phyloP scores from a whole-genome alignment of 2,329 filamentous ascomycete species.

The Clarireedia hainanense region DNA sequence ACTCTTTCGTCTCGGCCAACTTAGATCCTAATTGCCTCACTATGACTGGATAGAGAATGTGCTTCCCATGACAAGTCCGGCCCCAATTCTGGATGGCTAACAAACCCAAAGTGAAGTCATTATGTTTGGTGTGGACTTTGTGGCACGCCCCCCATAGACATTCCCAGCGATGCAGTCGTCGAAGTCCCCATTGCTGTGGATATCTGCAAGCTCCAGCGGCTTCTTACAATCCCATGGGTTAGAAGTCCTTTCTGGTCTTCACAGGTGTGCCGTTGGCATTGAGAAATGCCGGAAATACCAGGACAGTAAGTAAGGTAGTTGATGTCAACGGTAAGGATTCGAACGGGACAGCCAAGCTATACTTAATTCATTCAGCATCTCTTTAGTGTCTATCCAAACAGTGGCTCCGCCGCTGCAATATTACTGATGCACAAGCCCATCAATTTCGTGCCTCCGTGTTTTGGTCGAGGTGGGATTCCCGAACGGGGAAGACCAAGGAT shows the following conservation, averaged over 20 bases:
- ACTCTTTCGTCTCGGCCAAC: neutral
- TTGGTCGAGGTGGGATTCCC: conserved; percentile 90
- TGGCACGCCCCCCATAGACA: conserved; percentile 49
- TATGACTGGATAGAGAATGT: conserved; percentile 5
- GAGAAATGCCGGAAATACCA: conserved; percentile 77
- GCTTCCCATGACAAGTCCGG: too few relatives aligned
- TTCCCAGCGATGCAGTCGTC: conserved; percentile 48
- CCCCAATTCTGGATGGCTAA: neutral
- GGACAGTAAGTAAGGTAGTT: conserved; percentile 60
- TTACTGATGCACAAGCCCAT: conserved; percentile 76
- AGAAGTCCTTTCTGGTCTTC: conserved; percentile 68
- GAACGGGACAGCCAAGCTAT: conserved; percentile 74
- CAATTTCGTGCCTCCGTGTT: conserved; percentile 59
- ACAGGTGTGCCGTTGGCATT: conserved; percentile 79
- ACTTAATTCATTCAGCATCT: too few relatives aligned
- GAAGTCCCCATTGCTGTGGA: conserved; percentile 64
- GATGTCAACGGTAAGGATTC: conserved; percentile 58
- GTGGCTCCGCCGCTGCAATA: conserved; percentile 87
- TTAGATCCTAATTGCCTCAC: neutral
- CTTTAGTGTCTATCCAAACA: conserved; percentile 65
- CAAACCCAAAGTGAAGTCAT: conserved; percentile 30
- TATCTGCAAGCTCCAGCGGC: conserved; percentile 64
- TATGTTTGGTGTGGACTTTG: conserved; percentile 45
- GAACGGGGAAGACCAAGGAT: conserved; percentile 56
- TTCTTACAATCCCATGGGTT: conserved; percentile 84